Evolutionary conservation across 2,329 filamentous ascomycete genomes (phyloP).

Genomic region (Teratosphaeria viscida): DNA sequence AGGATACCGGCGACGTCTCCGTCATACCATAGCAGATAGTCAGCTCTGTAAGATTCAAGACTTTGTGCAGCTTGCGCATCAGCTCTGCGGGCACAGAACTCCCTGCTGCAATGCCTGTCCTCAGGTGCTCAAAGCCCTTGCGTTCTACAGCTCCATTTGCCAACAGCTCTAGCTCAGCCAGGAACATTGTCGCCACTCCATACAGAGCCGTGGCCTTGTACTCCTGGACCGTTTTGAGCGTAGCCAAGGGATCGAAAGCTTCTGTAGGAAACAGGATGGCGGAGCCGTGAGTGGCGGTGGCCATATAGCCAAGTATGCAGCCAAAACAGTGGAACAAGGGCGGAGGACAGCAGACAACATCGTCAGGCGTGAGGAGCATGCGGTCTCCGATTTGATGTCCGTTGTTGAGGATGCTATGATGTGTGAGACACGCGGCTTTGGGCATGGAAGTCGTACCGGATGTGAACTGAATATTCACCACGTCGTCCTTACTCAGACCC

Average conservation of each 20-base stretch:
- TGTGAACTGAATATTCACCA: slow-evolving; percentile 94
- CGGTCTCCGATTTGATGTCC: slow-evolving; percentile 71
- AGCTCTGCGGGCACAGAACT: slow-evolving; percentile 72
- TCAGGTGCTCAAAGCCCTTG: slow-evolving; percentile 53
- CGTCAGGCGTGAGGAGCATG: slow-evolving; percentile 66
- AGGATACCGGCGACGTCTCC: slow-evolving; percentile 64
- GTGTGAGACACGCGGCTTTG: slow-evolving; percentile 83
- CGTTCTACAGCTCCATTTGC: slow-evolving; percentile 23
- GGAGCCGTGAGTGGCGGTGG: slow-evolving; percentile 73
- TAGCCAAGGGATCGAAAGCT: slow-evolving; percentile 70
- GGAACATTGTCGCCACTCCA: slow-evolving; percentile 90
- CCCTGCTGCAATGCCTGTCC: slow-evolving; percentile 88
- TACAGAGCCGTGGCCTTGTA: slow-evolving; percentile 62
- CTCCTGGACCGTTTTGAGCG: slow-evolving; percentile 54
- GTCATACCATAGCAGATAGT: slow-evolving; percentile 98
- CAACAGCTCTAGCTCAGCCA: slow-evolving; percentile 73
- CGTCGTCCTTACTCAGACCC: slow-evolving; percentile 51
- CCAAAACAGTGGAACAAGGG: slow-evolving; percentile 68
- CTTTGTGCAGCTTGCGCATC: slow-evolving; percentile 64
- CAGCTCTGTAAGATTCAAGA: slow-evolving; percentile 66
- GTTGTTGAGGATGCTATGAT: slow-evolving; percentile 86
- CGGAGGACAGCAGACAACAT: slow-evolving; percentile 58
- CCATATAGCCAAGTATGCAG: slow-evolving; percentile 87
- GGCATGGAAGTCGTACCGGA: slow-evolving; percentile 80
- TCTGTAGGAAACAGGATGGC: slow-evolving; percentile 77